Conservation (phyloP, 305 asterid species). For the Rubia balearica region DNA sequence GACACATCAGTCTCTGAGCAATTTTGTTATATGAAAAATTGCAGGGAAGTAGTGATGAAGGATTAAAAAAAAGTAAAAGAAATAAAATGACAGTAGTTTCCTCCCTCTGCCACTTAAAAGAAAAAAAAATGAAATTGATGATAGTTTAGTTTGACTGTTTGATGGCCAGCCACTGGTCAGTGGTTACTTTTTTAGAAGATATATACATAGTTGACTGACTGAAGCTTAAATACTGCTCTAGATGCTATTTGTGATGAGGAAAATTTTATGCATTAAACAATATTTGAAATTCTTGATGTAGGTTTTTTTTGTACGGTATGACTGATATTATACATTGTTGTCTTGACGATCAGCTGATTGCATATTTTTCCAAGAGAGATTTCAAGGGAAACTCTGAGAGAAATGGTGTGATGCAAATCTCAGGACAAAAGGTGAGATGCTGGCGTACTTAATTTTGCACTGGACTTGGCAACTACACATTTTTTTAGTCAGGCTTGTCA, state of each 20-base stretch:
- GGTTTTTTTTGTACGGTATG: background rate
- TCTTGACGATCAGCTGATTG: slow-evolving; percentile 39
- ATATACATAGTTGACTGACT: background rate
- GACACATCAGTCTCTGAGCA: background rate
- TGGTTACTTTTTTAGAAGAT: background rate
- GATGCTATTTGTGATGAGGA: background rate
- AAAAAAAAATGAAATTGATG: background rate
- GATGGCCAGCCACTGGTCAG: background rate
- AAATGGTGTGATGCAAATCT: slow-evolving; percentile 64
- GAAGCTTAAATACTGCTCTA: background rate
- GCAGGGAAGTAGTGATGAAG: background rate
- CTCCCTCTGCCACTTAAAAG: background rate
- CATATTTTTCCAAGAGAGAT: slow-evolving; percentile 64
- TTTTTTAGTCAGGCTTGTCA: background rate
- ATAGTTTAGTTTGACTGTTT: background rate
- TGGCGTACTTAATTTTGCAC: slow-evolving; percentile 1
- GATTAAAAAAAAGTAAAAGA: background rate
- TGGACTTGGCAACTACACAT: background rate
- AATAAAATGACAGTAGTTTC: background rate
- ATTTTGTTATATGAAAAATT: background rate
- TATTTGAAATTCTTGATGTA: background rate
- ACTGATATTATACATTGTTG: background rate
- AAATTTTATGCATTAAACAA: background rate
- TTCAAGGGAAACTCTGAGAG: slow-evolving; percentile 57
- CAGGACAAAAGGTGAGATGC: slow-evolving; percentile 44